These are phyloP conservation scores for Daldinia sp. DNA, from an alignment of 2,329 filamentous ascomycete genomes.

Conservation along the genomic window DNA sequence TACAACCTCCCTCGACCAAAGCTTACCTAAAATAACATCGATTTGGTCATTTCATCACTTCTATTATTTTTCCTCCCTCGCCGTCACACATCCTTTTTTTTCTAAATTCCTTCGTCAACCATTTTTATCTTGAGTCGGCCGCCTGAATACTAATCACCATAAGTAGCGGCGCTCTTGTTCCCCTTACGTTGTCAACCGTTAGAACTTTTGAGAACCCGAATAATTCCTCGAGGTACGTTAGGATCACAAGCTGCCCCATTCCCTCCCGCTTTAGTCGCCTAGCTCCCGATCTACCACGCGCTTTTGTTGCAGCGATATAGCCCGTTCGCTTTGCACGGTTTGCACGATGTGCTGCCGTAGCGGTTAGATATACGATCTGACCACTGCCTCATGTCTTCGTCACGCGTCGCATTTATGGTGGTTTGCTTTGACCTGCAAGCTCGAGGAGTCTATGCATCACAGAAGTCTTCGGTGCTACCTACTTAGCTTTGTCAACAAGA, in stretches of 20 bases:
- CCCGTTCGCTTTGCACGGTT: constrained; percentile 21
- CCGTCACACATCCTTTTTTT: constrained; percentile 37
- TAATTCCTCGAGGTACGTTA: constrained; percentile 40
- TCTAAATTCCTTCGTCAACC: constrained; percentile 21
- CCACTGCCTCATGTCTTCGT: constrained; percentile 16
- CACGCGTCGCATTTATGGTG: constrained; percentile 28
- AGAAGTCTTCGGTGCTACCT: constrained; percentile 21
- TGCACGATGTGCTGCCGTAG: constrained; percentile 22
- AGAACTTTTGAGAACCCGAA: constrained; percentile 9
- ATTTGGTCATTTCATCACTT: constrained; percentile 43
- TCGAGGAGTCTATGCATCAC: constrained; percentile 25
- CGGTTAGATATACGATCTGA: constrained; percentile 15
- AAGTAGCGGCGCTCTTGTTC: constrained; percentile 15
- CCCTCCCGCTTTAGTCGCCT: constrained; percentile 30
- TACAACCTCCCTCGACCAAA: constrained; percentile 16
- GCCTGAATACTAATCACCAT: constrained; percentile 11
- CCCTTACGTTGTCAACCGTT: constrained; percentile 14
- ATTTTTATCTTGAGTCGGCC: constrained; percentile 7
- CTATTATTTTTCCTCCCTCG: constrained; percentile 36
- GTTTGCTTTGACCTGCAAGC: constrained; percentile 12
- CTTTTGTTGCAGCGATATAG: constrained; percentile 33
- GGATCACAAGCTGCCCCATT: constrained; percentile 44
- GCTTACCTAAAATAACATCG: constrained; percentile 41
- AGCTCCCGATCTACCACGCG: constrained; percentile 38
- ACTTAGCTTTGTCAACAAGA: constrained; percentile 21